These are phyloP conservation scores for Paraphaeosphaeria minitans DNA, from an alignment of 2,329 filamentous ascomycete species.

Conservation along the genomic window DNA sequence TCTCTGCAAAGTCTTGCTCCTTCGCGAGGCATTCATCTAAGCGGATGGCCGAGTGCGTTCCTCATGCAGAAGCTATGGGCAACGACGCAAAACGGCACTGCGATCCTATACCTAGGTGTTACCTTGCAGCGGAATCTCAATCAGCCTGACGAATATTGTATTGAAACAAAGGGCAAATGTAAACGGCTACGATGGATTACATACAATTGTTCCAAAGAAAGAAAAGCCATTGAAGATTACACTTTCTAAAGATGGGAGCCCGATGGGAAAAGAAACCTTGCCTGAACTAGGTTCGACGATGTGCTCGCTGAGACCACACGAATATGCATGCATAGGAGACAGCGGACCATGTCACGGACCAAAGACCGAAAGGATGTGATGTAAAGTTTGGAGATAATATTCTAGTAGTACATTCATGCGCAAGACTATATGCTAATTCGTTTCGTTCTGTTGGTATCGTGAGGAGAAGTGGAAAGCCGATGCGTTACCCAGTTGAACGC, in stretches of 20 bases:
- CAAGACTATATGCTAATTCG: conserved; percentile 1
- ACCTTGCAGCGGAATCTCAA: not conserved
- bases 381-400: not conserved
- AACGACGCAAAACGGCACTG: not conserved
- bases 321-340: not conserved
- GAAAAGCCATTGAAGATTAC: no score
- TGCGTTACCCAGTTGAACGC: not conserved
- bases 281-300: not conserved
- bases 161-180: no score
- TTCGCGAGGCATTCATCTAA: not conserved
- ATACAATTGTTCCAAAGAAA: no score
- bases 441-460: conserved; percentile 5
- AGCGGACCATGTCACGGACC: not conserved
- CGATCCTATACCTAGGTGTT: not conserved
- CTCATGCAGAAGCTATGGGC: not conserved
- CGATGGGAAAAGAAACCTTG: no score
- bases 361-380: not conserved
- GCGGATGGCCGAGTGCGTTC: not conserved
- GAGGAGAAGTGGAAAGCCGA: not conserved
- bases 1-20: not conserved
- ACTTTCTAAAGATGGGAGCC: no score
- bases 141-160: no score
- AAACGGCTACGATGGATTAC: no score
- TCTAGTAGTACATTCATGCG: conserved; percentile 2
- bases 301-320: not conserved